Conservation (phyloP, 495 filamentous ascomycete species). For the Penicillium chermesinum region DNA sequence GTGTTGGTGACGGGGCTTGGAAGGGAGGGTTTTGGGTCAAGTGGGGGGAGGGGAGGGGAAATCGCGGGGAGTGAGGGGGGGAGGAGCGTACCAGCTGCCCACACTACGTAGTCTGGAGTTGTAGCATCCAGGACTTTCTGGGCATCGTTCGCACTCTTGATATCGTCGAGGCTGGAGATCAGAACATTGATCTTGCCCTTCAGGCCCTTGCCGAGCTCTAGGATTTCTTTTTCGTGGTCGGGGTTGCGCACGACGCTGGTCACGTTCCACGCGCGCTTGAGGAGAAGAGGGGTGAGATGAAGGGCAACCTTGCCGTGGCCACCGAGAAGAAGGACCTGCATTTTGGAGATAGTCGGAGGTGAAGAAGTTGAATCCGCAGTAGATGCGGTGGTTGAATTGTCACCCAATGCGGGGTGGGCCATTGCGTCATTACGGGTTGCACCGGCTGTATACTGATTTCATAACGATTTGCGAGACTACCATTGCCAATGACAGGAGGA, state of each 20-base stretch:
- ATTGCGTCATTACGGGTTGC: too few species aligned
- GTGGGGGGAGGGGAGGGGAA: neutral
- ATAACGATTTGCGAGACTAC: too few species aligned
- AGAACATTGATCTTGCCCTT: conserved; percentile 55
- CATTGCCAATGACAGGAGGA: too few species aligned
- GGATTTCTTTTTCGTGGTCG: conserved; percentile 58
- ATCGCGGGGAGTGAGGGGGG: conserved; percentile 4
- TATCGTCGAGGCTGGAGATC: conserved; percentile 63
- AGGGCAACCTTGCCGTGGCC: conserved; percentile 77
- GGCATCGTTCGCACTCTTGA: conserved; percentile 58
- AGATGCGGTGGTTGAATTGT: too few species aligned
- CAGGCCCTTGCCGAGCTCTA: conserved; percentile 50
- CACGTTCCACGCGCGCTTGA: conserved; percentile 66
- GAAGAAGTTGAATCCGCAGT: too few species aligned
- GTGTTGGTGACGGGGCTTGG: too few species aligned
- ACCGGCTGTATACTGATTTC: too few species aligned
- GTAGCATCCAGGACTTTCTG: conserved; percentile 54
- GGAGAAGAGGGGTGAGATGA: conserved; percentile 69
- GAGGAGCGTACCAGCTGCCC: conserved; percentile 62
- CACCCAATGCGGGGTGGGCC: too few species aligned
- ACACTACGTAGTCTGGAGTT: conserved; percentile 68
- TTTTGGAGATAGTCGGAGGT: conserved; percentile 18
- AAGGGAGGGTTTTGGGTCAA: neutral
- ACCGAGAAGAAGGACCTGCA: conserved; percentile 68
- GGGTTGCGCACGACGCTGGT: conserved; percentile 71